Base-by-base conservation (phyloP, 192 early-diverging fungal species). In the Backusella tarrabulga region DNA sequence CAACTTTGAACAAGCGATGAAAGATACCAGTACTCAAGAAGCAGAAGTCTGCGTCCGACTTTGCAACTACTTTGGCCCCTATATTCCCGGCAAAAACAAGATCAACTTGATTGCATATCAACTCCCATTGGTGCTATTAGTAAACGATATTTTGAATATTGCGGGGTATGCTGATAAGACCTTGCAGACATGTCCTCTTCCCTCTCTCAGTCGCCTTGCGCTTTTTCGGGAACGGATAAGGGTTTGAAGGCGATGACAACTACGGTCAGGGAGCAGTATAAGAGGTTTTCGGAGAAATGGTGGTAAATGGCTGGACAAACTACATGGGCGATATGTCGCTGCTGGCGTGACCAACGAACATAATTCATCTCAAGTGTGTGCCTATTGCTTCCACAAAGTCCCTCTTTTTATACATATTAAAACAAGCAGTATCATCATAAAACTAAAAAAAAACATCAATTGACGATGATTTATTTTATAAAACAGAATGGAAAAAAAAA, bases 211-310 rank as follows among this genome's bases (percentile, higher is more conserved):
- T 52, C n/a, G 5, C n/a, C 50, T 52, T 6, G 6, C 95, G 92
- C 95, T 98, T 99, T 93, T 98, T 98, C 86, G 95, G 82, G 44
- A 93, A n/a, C n/a, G n/a, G n/a, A n/a, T n/a, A n/a, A n/a, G n/a
- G n/a, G n/a, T n/a, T n/a, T n/a, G n/a, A n/a, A n/a, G n/a, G n/a
- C n/a, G n/a, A n/a, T n/a, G n/a, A n/a, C n/a, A n/a, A n/a, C n/a
- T n/a, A n/a, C n/a, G n/a, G n/a, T n/a, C n/a, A n/a, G n/a, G n/a
- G n/a, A n/a, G n/a, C n/a, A n/a, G n/a, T n/a, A n/a, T n/a, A n/a
- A n/a, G n/a, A n/a, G n/a, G n/a, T n/a, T n/a, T n/a, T n/a, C n/a
- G n/a, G n/a, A n/a, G n/a, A n/a, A n/a, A n/a, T n/a, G n/a, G n/a
- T n/a, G n/a, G n/a, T n/a, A n/a, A n/a, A n/a, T n/a, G n/a, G n/a